phyloP scores from a whole-genome alignment of 495 filamentous ascomycete species.

The Xeromyces bisporus region DNA sequence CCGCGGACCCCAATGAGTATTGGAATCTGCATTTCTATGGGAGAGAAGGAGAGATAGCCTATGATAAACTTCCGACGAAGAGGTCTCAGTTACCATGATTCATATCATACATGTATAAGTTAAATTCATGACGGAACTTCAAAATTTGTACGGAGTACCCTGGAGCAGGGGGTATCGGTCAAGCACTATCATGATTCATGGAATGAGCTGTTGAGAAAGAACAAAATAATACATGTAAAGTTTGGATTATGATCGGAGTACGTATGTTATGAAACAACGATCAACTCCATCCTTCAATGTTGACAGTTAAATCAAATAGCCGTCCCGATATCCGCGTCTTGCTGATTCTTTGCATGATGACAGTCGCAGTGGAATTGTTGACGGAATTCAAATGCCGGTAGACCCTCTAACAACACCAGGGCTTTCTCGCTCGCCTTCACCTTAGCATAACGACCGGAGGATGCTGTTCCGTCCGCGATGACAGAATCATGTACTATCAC shows the following conservation, averaged over 20 bases:
- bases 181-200: too few relatives aligned
- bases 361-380: constrained; percentile 48
- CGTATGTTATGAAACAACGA: too few relatives aligned
- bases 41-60: neutral
- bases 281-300: neutral
- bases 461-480: constrained; percentile 42
- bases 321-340: constrained; percentile 17
- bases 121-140: too few relatives aligned
- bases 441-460: constrained; percentile 54
- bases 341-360: constrained; percentile 3
- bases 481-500: constrained; percentile 61
- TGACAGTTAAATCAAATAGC: constrained; percentile 12
- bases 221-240: too few relatives aligned
- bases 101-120: too few relatives aligned
- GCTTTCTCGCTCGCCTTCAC: constrained; percentile 55
- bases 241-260: too few relatives aligned
- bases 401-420: constrained; percentile 35
- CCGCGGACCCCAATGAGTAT: too few relatives aligned
- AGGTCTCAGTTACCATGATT: too few relatives aligned
- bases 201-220: too few relatives aligned
- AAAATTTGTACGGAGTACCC: too few relatives aligned
- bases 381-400: constrained; percentile 43
- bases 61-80: too few relatives aligned
- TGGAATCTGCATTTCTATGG: neutral
- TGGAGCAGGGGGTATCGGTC: too few relatives aligned